Evolutionary conservation across 2,329 filamentous ascomycete genomes (phyloP).

Genomic region (Cladosporium halotolerans): DNA sequence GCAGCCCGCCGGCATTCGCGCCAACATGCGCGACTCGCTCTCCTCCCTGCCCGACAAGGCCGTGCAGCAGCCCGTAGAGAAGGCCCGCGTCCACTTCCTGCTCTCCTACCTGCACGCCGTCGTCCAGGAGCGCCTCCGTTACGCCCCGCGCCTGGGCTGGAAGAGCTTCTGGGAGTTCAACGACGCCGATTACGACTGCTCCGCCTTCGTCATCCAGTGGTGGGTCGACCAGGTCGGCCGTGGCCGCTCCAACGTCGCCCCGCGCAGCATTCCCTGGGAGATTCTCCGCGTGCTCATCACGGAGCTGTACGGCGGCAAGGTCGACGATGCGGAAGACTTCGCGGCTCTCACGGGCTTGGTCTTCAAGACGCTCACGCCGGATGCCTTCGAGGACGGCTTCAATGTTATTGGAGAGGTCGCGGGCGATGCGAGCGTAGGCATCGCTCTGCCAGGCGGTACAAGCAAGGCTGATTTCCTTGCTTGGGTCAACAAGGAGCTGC

Average conservation of each 20-base stretch:
- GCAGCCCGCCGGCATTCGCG: conserved; percentile 90
- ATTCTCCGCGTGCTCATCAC: conserved; percentile 86
- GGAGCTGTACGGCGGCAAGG: conserved; percentile 96
- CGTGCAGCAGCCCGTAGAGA: conserved; percentile 79
- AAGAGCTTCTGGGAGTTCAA: conserved; percentile 99
- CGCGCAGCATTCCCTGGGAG: conserved; percentile 91
- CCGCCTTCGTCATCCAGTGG: conserved; percentile 87
- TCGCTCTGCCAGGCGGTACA: conserved; percentile 74
- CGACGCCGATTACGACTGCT: conserved; percentile 98
- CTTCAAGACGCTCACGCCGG: conserved; percentile 69
- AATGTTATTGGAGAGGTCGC: conserved; percentile 66
- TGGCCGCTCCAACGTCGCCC: conserved; percentile 85
- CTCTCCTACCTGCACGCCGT: conserved; percentile 94
- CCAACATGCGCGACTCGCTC: conserved; percentile 98
- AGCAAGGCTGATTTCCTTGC: conserved; percentile 76
- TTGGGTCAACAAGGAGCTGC: conserved; percentile 79
- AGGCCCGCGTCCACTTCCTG: conserved; percentile 80
- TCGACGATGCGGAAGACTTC: conserved; percentile 86
- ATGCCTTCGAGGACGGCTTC: conserved; percentile 88
- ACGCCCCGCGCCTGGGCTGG: conserved; percentile 91
- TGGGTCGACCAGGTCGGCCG: conserved; percentile 82
- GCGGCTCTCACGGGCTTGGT: conserved; percentile 67
- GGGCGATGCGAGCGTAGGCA: conserved; percentile 35
- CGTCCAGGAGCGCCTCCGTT: conserved; percentile 87
- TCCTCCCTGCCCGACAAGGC: conserved; percentile 57